Evolutionary conservation across 2,329 filamentous ascomycete species (phyloP).

Genomic region (Pyrenophora teres): DNA sequence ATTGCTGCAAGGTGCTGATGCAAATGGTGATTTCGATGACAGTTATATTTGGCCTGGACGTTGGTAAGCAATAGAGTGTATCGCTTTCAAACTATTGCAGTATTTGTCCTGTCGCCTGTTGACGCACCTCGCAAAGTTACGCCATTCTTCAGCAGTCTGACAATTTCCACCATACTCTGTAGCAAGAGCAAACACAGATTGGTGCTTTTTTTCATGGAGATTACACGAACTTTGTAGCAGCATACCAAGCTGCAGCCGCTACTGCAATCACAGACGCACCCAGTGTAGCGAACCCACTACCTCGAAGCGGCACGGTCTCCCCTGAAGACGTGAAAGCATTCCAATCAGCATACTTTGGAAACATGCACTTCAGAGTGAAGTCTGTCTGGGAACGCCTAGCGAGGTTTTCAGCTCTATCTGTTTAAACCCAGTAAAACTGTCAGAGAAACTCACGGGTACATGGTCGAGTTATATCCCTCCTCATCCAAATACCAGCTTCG

Average conservation of each 20-base stretch:
- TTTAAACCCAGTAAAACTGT: not conserved
- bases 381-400: not conserved
- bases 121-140: too few relatives aligned
- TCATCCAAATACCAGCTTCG: conserved; percentile 1
- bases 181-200: not conserved
- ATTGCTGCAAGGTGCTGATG: too few relatives aligned
- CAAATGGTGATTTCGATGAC: too few relatives aligned
- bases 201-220: not conserved
- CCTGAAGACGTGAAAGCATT: not conserved
- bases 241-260: not conserved
- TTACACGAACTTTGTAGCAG: not conserved
- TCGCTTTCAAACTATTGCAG: too few relatives aligned
- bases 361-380: not conserved
- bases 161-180: too few relatives aligned
- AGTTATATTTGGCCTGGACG: too few relatives aligned
- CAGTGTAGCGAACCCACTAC: not conserved
- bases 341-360: not conserved
- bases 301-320: not conserved
- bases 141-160: too few relatives aligned
- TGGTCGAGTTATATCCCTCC: conserved; percentile 1
- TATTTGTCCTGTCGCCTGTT: too few relatives aligned
- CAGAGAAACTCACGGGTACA: not conserved
- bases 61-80: too few relatives aligned
- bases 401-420: not conserved
- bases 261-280: not conserved